A percentile compares a stretch with the other conserved stretches of the same genome.
Evolutionary conservation across 306 rosid species (phyloP).

Genomic region (Hippophae gyantsensis): DNA sequence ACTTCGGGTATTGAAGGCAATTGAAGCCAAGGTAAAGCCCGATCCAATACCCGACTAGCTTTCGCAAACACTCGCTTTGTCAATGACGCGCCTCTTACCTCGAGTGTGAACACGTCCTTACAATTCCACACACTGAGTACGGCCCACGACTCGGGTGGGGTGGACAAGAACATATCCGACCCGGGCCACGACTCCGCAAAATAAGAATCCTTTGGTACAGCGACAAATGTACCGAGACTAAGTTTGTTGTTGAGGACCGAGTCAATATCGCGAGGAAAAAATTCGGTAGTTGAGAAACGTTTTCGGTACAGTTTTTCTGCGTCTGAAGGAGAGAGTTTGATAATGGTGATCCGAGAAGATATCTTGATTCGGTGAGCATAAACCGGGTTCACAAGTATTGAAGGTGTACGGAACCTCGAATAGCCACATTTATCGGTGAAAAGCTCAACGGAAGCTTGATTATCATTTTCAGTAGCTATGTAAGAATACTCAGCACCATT

Average conservation of each 20-base stretch:
- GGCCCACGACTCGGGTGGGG: conserved; percentile 86
- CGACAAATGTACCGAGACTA: conserved; percentile 71
- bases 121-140: conserved; percentile 81
- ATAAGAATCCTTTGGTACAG: conserved; percentile 51
- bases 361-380: conserved; percentile 49
- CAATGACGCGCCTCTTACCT: conserved; percentile 67
- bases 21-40: conserved; percentile 62
- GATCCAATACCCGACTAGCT: conserved; percentile 59
- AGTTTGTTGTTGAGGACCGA: conserved; percentile 56
- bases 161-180: conserved; percentile 36
- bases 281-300: conserved; percentile 72
- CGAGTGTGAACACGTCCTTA: conserved; percentile 62
- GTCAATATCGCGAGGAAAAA: conserved; percentile 91
- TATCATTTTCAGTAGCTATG: conserved; percentile 85
- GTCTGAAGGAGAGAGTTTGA: conserved; percentile 41
- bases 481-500: conserved; percentile 83
- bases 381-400: conserved; percentile 82
- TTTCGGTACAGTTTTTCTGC: conserved; percentile 67
- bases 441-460: conserved; percentile 62
- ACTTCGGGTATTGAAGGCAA: conserved; percentile 75
- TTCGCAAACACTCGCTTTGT: conserved; percentile 38
- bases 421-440: conserved; percentile 93
- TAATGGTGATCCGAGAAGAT: conserved; percentile 33
- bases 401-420: conserved; percentile 72
- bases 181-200: conserved; percentile 45